Evolutionary conservation across 2,329 filamentous ascomycete species (phyloP), one percentile per base, ranked within the genome.

Genomic region (Didymella glomerata): DNA sequence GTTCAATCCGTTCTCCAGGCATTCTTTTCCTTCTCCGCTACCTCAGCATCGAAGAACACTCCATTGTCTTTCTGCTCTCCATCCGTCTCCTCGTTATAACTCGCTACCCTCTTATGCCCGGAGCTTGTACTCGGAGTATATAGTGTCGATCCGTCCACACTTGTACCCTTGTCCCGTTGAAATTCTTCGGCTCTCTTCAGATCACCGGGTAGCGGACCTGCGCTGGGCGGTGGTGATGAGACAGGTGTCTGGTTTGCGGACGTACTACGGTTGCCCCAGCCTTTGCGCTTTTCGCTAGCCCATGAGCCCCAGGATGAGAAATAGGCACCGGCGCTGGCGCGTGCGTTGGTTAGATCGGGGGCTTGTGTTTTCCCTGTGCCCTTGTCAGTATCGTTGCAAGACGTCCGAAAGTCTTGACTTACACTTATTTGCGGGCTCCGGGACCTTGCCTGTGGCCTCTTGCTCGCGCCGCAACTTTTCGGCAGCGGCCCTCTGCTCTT

Each of bases 241-340:
- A 56, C 60, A 1, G 68, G 56, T 0, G 71, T 73, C n/a, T 60
- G 57, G 13, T 42, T 60, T 3, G 56, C 47, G 2, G 56, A 64
- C 2, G 64, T 40, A 48, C 59, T 69, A 10, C 59, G 52, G 5
- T 60, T 57, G 0, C 68, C 65, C 75, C 75, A 77, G 2, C 72
- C 73, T 45, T 73, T 75, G 44, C 89, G 90, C 79, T 93, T 94
- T 79, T 95, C 90, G 48, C 88, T 88, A 4, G 86, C 86, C 86
- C 86, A 89, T 1, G 81, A 76, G 4, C 86, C 82, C 86, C 86
- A 89, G 0, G 84, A 87, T 54, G 83, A 87, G 48, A 89, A 75
- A 67, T 89, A 89, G 1, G 87, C 84, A 16, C 85, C 80, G n/a
- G 86, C 86, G 38, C 82, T 84, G 78, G 14, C 80, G 74, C 18